A percentile compares a stretch with the other conserved stretches of the same genome.
These are phyloP conservation scores for Andrographis paniculata DNA, from an alignment of 305 asterid genomes.

Conservation along the genomic window DNA sequence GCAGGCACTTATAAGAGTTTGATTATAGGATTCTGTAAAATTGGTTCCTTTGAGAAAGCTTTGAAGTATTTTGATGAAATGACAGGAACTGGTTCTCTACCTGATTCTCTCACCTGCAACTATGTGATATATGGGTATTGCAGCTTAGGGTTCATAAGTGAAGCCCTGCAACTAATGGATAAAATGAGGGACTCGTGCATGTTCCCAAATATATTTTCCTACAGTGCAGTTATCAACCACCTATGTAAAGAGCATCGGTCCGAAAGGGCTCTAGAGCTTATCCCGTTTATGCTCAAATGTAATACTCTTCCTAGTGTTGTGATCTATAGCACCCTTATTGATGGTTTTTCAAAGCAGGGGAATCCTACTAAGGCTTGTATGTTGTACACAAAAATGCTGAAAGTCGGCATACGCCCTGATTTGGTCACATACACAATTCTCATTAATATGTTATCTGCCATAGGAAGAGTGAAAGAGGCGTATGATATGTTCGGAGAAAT, in stretches of 20 bases:
- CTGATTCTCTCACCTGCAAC: conserved; percentile 22
- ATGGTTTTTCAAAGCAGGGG: conserved; percentile 45
- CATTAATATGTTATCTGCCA: conserved; percentile 27
- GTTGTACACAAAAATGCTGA: conserved; percentile 41
- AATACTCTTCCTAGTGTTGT: conserved; percentile 39
- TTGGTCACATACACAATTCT: conserved; percentile 34
- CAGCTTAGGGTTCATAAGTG: conserved; percentile 21
- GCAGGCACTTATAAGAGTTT: conserved; percentile 24
- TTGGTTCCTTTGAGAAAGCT: conserved; percentile 29
- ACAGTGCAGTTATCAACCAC: conserved; percentile 28
- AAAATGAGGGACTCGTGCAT: conserved; percentile 22
- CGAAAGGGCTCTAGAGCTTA: conserved; percentile 42
- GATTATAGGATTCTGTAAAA: conserved; percentile 31
- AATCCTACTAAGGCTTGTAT: conserved; percentile 24
- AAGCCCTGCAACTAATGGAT: conserved; percentile 24
- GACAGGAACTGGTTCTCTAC: conserved; percentile 18
- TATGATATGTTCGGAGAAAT: conserved; percentile 32
- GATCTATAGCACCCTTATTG: conserved; percentile 36
- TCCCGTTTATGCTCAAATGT: conserved; percentile 47
- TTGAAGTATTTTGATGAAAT: conserved; percentile 19
- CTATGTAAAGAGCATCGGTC: conserved; percentile 41
- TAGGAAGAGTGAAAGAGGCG: conserved; percentile 33
- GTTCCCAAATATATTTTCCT: conserved; percentile 24
- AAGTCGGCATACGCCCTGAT: conserved; percentile 40
- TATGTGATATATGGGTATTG: conserved; percentile 25